Base-by-base conservation (phyloP, 164 flowering plant genomes). In the Chimonanthus praecox region DNA sequence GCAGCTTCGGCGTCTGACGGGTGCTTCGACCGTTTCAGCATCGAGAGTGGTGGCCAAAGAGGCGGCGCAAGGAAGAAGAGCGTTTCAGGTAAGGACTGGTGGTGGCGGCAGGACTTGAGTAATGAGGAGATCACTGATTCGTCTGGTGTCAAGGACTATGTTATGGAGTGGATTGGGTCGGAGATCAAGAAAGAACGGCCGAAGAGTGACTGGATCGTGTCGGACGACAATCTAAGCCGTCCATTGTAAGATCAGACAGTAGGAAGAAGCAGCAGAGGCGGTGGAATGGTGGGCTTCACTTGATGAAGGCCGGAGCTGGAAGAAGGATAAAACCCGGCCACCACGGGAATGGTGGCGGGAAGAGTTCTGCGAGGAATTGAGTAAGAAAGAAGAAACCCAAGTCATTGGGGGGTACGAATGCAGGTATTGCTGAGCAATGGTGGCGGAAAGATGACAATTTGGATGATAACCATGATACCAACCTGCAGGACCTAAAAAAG, bases 301-400 rank as follows among this genome's bases (percentile, higher is more conserved):
- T 80, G 97, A 95, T 46, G 88, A 87, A 76, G 90, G 84, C 21
- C 82, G 74, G 50, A 45, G 50, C 7, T 16, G 73, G 58, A 86
- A 80, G 88, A 88, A 83, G 81, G 87, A 89, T 69, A 87, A 85
- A 78, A 77, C 64, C 60, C 80, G 94, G 76, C 86, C 82, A 79
- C 88, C 91, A 0, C 80, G 90, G 78, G 96, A 92, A 75, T 95
- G 99, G 99, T 92, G 97, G 96, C 85, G 86, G 83, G 99, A 95
- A 73, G 97, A 92, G 79, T 93, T 87, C 68, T 88, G 97, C 82
- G 99, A 95, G 75, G 97, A 91, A 79, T 91, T 87, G 69, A 87
- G 94, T n/a, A 97, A 90, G 58, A 96, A 83, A 89, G 0, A 87
- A 76, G 80, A 92, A 94, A 82, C 87, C 83, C 85, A 85, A 82